Evolutionary conservation across 805 yeast species (phyloP), one percentile per base, ranked within the genome.

Genomic region (Candida jianshihensis): DNA sequence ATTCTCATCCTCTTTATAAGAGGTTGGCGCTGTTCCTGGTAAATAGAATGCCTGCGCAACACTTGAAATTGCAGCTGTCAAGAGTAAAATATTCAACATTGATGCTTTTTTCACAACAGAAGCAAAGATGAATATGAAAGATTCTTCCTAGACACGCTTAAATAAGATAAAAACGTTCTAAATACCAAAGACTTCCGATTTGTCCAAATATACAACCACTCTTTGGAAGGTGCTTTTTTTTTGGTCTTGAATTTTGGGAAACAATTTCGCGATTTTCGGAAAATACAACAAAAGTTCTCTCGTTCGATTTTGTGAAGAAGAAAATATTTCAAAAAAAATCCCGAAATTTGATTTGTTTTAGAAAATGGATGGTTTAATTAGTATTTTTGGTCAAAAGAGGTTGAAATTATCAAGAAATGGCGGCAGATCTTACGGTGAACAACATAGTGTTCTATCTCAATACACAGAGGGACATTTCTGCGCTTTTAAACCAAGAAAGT

Each of bases 11-110:
- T 73, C 68, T 31, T 70, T 66, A 55, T 90, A 92, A 34, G 90
- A 81, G 1, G 94, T 84, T 15, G 98, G 97, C 0, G 97, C 96
- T 18, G 88, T 92, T 8, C 97, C 97, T 0, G 97, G 97, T 38
- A 92, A 67, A 56, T 92, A 90, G 62, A 92, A 90, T 3, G 81
- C 95, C 29, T 45, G 42, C 8, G 35, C 30, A 8, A 38, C 33
- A 4, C 33, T 24, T 12, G 41, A 11, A 11, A 45, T 22, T 6
- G 44, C 38, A 19, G 42, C 30, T 10, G 40, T 14, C 4, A 39
- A 26, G 19, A 39, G 28, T 19, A 26, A 31, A 16, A 18, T 27
- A 13, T 25, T 20, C 17, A 30, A 27, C 47, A 38, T 38, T 20
- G 7, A 7, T 20, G 22, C 22, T 20, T 7, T 7, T 10, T 20